phyloP scores from a whole-genome alignment of 2,329 filamentous ascomycete genomes.

The Colletotrichum eremochloae region DNA sequence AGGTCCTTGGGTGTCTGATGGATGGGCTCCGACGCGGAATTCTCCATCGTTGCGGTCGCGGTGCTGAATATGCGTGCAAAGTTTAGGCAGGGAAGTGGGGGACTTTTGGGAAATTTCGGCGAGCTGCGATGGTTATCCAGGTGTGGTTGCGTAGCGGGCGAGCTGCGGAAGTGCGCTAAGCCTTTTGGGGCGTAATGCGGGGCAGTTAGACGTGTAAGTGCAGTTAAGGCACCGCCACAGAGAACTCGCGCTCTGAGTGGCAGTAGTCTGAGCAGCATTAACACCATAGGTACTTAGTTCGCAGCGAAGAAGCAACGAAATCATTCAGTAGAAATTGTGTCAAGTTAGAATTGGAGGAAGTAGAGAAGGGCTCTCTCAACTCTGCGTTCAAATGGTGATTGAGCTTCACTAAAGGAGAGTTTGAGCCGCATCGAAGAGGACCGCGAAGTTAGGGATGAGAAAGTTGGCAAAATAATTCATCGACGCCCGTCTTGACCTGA shows the following conservation, averaged over 20 bases:
- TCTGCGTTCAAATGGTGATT: neutral
- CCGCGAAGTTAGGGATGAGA: neutral
- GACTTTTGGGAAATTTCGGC: constrained; percentile 39
- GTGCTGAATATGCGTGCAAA: constrained; percentile 9
- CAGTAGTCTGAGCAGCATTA: constrained; percentile 10
- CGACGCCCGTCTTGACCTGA: too few species aligned
- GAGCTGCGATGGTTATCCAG: constrained; percentile 29
- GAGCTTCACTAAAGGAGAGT: neutral
- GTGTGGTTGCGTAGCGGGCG: constrained; percentile 19
- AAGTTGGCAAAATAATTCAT: neutral
- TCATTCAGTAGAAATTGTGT: neutral
- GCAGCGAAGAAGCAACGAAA: neutral
- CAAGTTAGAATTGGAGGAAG: neutral
- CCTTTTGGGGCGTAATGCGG: constrained; percentile 5
- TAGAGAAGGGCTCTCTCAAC: too few species aligned
- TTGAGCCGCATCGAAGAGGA: neutral
- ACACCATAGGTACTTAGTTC: neutral
- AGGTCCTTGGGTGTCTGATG: constrained; percentile 11
- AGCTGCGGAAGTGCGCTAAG: constrained; percentile 23
- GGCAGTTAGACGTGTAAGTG: constrained; percentile 1
- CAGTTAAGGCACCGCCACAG: neutral
- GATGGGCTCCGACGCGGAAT: constrained; percentile 7
- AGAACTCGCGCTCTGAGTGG: constrained; percentile 31
- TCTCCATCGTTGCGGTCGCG: constrained; percentile 24
- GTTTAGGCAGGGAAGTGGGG: constrained; percentile 37